phyloP scores from a whole-genome alignment of 2,329 filamentous ascomycete species.

The Pseudogymnoascus sp. region DNA sequence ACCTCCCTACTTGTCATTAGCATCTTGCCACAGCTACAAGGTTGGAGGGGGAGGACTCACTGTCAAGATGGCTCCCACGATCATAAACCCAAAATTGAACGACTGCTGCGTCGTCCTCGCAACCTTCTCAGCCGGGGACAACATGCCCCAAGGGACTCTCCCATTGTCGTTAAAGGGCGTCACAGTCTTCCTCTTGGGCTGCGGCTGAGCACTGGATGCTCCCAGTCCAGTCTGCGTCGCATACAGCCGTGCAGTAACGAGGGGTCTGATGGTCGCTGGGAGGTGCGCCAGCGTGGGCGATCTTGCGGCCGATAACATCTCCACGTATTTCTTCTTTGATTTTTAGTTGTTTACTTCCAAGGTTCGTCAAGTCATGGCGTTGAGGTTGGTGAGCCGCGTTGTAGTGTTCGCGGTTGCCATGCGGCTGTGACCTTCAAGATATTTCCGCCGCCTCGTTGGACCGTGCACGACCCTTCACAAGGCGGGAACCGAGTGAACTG shows the following conservation, averaged over 20 bases:
- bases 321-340: not conserved
- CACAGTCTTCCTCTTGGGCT: conserved; percentile 56
- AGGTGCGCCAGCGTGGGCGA: conserved; percentile 29
- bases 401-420: not conserved
- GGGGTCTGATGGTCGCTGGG: conserved; percentile 33
- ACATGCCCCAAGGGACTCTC: conserved; percentile 68
- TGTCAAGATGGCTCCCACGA: conserved; percentile 68
- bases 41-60: conserved; percentile 38
- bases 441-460: conserved; percentile 5
- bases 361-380: conserved; percentile 6
- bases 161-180: conserved; percentile 85
- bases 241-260: conserved; percentile 44
- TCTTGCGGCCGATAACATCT: conserved; percentile 20
- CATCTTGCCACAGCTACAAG: conserved; percentile 4
- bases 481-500: not conserved
- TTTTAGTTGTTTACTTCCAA: not conserved
- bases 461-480: not conserved
- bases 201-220: conserved; percentile 24
- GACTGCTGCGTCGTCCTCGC: conserved; percentile 83
- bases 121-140: conserved; percentile 70
- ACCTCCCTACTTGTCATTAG: conserved; percentile 48
- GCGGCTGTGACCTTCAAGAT: conserved; percentile 5
- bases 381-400: not conserved
- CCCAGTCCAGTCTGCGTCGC: conserved; percentile 47
- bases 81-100: conserved; percentile 75